Evolutionary conservation across 148 eudicot species (phyloP), one percentile per base, ranked within the genome.

Genomic region (Limonium bicolor): DNA sequence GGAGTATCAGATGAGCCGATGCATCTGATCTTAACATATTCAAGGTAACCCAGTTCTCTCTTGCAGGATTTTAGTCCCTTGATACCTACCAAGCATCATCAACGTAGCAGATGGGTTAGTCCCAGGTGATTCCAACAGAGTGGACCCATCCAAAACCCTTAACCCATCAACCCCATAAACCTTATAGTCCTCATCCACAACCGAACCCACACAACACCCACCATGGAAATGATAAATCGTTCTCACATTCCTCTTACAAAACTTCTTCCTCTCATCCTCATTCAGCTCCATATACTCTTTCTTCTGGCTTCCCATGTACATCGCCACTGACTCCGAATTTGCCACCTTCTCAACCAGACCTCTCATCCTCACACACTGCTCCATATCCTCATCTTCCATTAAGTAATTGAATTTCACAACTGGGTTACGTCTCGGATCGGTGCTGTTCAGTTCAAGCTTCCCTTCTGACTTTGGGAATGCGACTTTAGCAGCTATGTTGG

Each of bases 101-200:
- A 64, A 55, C 2, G 74, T 69, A 41, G 69, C 74, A 69, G 64
- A 63, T 4, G 74, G 74, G 24, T 69, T 69, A 50, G 74, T 69
- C 59, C 74, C 74, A 0, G 74, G 69, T 2, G 69, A 59, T 11
- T 69, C 69, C 2, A 41, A 45, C 52, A 64, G 47, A 16, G 74
- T 69, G 0, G 74, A 69, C 2, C 74, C 69, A 59, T 69, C 74
- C 25, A 69, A 22, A 40, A 69, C 69, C 31, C 69, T 46, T 17
- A 64, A 64, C 6, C 65, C 65, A 48, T 64, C 50, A 0, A 63
- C 55, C 11, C 70, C 70, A 49, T 29, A 16, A 10, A 69, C 75
- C 24, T 19, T 60, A 21, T 69, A 69, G 7, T 64, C 67, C 7
- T 51, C 24, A 53, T 69, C 75, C 0, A 69, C 75, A 3, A 69